A percentile compares a stretch with the other conserved stretches of the same genome.
phyloP scores from a whole-genome alignment of 1,139 yeast genomes.

The Kluyveromyces sp. region DNA sequence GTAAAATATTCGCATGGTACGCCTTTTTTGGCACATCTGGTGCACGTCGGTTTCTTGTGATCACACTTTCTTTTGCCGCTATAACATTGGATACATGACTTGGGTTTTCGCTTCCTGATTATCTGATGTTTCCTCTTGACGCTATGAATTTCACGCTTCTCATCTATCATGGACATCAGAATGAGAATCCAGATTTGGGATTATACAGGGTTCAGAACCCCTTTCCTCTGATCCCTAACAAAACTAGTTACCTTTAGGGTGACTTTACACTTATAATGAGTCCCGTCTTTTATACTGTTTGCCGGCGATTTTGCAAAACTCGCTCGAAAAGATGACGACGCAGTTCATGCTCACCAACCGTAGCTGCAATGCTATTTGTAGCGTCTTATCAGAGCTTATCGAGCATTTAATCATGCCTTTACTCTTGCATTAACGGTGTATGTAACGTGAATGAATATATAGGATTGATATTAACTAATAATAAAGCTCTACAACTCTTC shows the following conservation, averaged over 20 bases:
- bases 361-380: too few species aligned
- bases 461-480: too few species aligned
- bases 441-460: too few species aligned
- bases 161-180: neutral
- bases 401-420: neutral
- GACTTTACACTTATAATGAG: neutral
- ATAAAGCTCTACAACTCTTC: too few species aligned
- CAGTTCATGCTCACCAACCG: too few species aligned
- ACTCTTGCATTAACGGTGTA: too few species aligned
- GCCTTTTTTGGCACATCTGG: neutral
- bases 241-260: too few species aligned
- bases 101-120: conserved; percentile 4
- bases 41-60: conserved; percentile 3
- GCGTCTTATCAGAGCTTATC: neutral
- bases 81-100: conserved; percentile 4
- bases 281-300: neutral
- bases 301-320: neutral
- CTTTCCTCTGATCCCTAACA: too few species aligned
- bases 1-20: conserved; percentile 4
- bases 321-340: neutral
- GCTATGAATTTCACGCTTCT: neutral
- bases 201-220: too few species aligned
- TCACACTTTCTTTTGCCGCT: conserved; percentile 4
- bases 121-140: neutral
- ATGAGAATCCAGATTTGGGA: neutral